Conservation (phyloP, 164 flowering plant species). For the Cinnamomum chago region DNA sequence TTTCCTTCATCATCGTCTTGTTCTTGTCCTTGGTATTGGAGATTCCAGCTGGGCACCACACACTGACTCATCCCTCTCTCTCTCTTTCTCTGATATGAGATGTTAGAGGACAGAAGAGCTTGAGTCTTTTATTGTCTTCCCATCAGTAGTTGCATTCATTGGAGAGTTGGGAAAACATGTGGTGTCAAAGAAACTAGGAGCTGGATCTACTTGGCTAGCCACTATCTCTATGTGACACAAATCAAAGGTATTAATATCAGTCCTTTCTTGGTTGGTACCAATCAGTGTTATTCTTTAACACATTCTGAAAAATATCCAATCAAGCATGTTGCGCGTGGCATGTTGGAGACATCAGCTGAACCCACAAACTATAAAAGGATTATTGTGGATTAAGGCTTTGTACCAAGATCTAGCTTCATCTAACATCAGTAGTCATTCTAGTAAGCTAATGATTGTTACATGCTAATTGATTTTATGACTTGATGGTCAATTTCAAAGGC, state of each 20-base stretch:
- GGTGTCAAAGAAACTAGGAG: constrained; percentile 23
- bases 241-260: background rate
- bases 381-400: too few relatives aligned
- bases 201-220: background rate
- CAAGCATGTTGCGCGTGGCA: too few relatives aligned
- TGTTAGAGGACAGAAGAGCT: constrained; percentile 5
- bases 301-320: too few relatives aligned
- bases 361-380: too few relatives aligned
- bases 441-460: too few relatives aligned
- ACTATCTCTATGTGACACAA: background rate
- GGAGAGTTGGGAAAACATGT: constrained; percentile 33
- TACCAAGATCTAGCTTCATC: too few relatives aligned
- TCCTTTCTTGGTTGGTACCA: too few relatives aligned
- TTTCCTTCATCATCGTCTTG: constrained; percentile 20
- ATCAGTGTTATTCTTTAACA: too few relatives aligned
- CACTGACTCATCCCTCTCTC: constrained; percentile 33
- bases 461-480: too few relatives aligned
- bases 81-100: constrained; percentile 8
- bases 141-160: constrained; percentile 6
- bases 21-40: constrained; percentile 33
- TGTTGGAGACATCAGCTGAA: too few relatives aligned
- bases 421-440: too few relatives aligned
- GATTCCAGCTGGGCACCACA: constrained; percentile 38
- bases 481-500: too few relatives aligned
- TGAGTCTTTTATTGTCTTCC: constrained; percentile 13